Evolutionary conservation across 257 asterid genomes (phyloP), one percentile per base, ranked within the genome.

Genomic region (Solanum clarkiae): DNA sequence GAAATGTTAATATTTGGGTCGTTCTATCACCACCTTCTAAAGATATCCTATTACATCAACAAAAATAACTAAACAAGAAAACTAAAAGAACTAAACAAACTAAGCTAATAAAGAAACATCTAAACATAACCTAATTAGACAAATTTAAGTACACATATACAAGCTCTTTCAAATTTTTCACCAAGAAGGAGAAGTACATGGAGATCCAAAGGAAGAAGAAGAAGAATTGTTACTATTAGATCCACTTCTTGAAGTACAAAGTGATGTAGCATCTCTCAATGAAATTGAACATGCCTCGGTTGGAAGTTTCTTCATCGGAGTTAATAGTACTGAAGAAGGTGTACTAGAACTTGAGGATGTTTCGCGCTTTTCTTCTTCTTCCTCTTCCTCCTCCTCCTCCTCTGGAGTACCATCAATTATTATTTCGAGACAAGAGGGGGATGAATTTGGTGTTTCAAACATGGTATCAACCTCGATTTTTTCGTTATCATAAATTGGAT

Each of bases 291-390:
- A 86, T 32, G 84, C 89, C 89, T 91, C 88, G 5, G 82, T 86
- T 8, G 95, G 94, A 40, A 91, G 92, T 62, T 89, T 85, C 80
- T 93, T 91, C 94, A 90, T 92, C 1, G 93, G 95, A 51, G 92
- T 87, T 84, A 93, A 81, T 42, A 89, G 90, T 26, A 82, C 60
- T 15, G 94, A 92, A 7, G 95, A 86, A 42, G n/a, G 22, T 12
- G 83, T 42, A 13, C 36, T 47, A 51, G 81, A 57, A 53, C 22
- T 17, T 40, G 81, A 4, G 57, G 82, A 70, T 56, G 80, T 20
- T 32, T 32, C 84, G 18, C 16, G 24, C 20, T 51, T 82, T 7
- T 65, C 83, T 4, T 86, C 87, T 20, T 29, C 89, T 7, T 8
- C 42, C 4, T 36, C 42, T 36, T 36, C 42, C 42, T 36, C 42